These are phyloP conservation scores for Saccharomycopsis synnaedendra DNA, from an alignment of 805 yeast species.

Conservation along the genomic window DNA sequence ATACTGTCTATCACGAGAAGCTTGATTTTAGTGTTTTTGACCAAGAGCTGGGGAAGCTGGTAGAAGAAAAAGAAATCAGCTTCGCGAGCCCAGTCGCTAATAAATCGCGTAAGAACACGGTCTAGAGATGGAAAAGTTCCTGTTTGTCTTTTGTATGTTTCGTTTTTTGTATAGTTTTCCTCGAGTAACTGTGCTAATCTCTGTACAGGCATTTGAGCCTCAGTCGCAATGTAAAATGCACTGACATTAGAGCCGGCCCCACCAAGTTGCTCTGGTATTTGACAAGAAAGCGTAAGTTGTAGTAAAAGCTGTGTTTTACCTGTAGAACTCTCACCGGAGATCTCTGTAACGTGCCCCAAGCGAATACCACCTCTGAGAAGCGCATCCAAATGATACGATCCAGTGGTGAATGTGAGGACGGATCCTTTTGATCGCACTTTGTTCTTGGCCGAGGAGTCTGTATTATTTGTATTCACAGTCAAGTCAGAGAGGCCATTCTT, in stretches of 20 bases:
- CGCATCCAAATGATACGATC: constrained; percentile 38
- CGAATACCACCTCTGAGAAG: constrained; percentile 46
- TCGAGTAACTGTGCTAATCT: constrained; percentile 42
- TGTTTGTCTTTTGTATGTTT: constrained; percentile 18
- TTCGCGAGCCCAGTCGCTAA: constrained; percentile 20
- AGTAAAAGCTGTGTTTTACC: constrained; percentile 78
- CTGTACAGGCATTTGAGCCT: constrained; percentile 56
- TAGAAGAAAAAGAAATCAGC: constrained; percentile 59
- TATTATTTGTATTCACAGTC: not conserved
- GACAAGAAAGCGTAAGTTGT: constrained; percentile 53
- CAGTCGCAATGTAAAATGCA: constrained; percentile 73
- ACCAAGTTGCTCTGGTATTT: constrained; percentile 33
- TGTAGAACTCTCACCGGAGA: constrained; percentile 74
- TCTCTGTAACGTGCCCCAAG: constrained; percentile 50
- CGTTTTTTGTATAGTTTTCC: constrained; percentile 24
- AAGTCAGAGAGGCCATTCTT: constrained; percentile 1
- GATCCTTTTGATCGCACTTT: not conserved
- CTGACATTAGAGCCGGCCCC: constrained; percentile 31
- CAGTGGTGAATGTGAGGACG: constrained; percentile 32
- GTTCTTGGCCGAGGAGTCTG: not conserved
- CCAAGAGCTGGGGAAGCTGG: constrained; percentile 42
- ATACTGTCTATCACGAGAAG: constrained; percentile 71
- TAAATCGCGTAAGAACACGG: constrained; percentile 4
- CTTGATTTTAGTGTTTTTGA: constrained; percentile 29
- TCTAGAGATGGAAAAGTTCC: constrained; percentile 15